phyloP scores from a whole-genome alignment of 2,329 filamentous ascomycete genomes.

The Cryphonectria carpinicola region DNA sequence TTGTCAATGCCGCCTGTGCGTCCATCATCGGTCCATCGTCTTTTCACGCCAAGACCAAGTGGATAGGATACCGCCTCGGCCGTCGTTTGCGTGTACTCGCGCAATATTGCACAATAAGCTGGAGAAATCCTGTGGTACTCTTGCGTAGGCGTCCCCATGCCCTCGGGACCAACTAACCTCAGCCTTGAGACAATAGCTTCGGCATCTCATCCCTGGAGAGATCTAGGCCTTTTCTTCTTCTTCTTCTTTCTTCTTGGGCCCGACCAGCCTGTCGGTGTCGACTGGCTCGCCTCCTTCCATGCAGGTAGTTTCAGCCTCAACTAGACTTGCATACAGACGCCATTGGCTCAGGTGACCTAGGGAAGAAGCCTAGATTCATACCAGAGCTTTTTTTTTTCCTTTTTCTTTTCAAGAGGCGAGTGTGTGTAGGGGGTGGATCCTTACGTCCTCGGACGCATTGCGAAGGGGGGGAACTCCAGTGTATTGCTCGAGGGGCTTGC shows the following conservation, averaged over 20 bases:
- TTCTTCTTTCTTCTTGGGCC: background rate
- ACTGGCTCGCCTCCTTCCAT: background rate
- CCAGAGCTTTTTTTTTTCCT: too few species aligned
- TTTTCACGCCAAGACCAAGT: conserved; percentile 20
- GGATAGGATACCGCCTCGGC: conserved; percentile 16
- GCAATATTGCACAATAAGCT: conserved; percentile 28
- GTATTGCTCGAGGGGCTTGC: background rate
- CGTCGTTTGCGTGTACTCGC: conserved; percentile 14
- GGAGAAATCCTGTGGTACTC: background rate
- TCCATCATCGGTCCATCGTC: background rate
- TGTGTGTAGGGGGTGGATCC: background rate
- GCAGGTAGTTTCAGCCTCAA: background rate
- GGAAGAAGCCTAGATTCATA: background rate
- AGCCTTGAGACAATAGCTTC: background rate
- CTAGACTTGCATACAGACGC: background rate
- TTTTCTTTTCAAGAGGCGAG: background rate
- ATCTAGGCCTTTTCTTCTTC: background rate
- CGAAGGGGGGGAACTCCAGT: background rate
- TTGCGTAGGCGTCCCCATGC: background rate
- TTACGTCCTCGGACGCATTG: background rate
- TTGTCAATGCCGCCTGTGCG: background rate
- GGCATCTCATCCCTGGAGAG: background rate
- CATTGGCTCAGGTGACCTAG: background rate
- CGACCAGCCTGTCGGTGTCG: conserved; percentile 7
- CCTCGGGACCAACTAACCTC: background rate